Conservation (phyloP, 2,329 filamentous ascomycete genomes). For the Fulvia fulva region DNA sequence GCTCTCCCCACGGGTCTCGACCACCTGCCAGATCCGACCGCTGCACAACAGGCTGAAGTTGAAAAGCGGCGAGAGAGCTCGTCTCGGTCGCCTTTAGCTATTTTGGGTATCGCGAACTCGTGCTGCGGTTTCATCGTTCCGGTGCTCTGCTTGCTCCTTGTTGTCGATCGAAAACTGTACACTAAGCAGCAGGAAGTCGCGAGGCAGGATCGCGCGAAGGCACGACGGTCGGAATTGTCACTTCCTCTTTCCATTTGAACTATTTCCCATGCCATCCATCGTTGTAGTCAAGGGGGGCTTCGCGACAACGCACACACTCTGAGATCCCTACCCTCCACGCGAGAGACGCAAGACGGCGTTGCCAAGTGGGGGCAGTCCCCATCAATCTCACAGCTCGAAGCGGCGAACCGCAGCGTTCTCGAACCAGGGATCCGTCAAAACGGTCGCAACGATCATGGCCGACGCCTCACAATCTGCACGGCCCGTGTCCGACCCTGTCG, state of each 20-base stretch:
- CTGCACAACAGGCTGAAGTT: background rate
- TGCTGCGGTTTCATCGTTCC: slow-evolving; percentile 2
- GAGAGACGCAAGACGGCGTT: background rate
- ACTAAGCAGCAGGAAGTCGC: background rate
- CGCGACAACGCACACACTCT: background rate
- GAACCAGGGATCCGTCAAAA: background rate
- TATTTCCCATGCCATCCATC: background rate
- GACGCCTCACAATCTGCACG: slow-evolving; percentile 13
- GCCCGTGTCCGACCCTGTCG: slow-evolving; percentile 40
- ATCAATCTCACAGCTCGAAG: background rate
- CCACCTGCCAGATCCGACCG: background rate
- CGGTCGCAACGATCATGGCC: background rate
- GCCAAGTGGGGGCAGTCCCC: background rate
- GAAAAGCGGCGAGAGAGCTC: too few species aligned
- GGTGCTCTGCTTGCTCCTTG: slow-evolving; percentile 11
- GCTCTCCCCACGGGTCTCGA: background rate
- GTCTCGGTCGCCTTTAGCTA: background rate
- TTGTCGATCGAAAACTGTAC: slow-evolving; percentile 8
- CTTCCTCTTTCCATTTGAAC: too few species aligned
- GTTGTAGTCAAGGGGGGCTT: background rate
- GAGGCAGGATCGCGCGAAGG: background rate
- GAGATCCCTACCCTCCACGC: background rate
- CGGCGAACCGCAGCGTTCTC: slow-evolving; percentile 4
- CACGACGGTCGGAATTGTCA: background rate
- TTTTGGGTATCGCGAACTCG: background rate